Evolutionary conservation across 371 early-diverging fungal genomes (phyloP).

Genomic region (Quaeritorhiza haematococci): DNA sequence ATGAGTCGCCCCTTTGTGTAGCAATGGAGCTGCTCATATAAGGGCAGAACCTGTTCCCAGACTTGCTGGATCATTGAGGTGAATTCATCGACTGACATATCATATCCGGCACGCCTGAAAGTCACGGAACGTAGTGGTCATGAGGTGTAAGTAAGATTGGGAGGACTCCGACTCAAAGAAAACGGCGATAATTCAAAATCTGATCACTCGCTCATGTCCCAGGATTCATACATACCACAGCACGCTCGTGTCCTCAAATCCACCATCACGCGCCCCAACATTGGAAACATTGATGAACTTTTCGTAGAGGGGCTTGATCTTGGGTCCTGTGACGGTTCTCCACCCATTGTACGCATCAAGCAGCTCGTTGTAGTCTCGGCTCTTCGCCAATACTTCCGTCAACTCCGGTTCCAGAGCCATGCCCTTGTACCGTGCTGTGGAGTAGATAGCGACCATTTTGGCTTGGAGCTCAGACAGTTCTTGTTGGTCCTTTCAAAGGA

Average conservation of each 20-base stretch:
- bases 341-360: slow-evolving; percentile 14
- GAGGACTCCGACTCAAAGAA: not conserved
- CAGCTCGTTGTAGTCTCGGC: slow-evolving; percentile 15
- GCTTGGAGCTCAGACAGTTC: slow-evolving; percentile 1
- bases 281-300: slow-evolving; percentile 14
- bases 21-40: slow-evolving; percentile 23
- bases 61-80: slow-evolving; percentile 12
- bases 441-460: slow-evolving; percentile 14
- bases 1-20: slow-evolving; percentile 13
- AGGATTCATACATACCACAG: slow-evolving; percentile 14
- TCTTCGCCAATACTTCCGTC: slow-evolving; percentile 9
- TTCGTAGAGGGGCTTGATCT: slow-evolving; percentile 3
- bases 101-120: slow-evolving; percentile 6
- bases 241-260: slow-evolving; percentile 12
- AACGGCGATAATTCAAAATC: not conserved
- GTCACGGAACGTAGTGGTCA: not conserved
- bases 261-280: slow-evolving; percentile 17
- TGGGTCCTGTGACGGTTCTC: slow-evolving; percentile 14
- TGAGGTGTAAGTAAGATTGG: slow-evolving; percentile 1
- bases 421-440: slow-evolving; percentile 11
- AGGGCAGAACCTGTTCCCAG: slow-evolving; percentile 15
- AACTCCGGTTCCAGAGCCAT: slow-evolving; percentile 18
- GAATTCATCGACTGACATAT: slow-evolving; percentile 5
- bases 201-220: too few relatives aligned
- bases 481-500: slow-evolving; percentile 3